A percentile compares a stretch with the other conserved stretches of the same genome.
These are phyloP conservation scores for Podospora bellae-mahoneyi DNA, from an alignment of 495 filamentous ascomycete species.

Conservation along the genomic window DNA sequence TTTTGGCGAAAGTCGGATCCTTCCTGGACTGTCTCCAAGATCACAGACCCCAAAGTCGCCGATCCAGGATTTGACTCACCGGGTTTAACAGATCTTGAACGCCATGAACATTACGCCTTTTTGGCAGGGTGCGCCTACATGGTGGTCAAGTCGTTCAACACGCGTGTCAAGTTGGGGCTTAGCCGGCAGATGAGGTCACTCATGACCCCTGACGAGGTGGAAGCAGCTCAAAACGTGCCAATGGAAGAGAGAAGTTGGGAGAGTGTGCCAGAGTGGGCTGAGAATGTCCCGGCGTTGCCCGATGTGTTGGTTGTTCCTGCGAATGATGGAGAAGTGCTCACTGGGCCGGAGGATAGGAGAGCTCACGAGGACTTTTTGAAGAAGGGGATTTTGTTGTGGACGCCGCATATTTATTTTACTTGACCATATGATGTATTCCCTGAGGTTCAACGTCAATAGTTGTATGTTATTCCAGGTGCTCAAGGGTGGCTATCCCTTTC, in stretches of 20 bases:
- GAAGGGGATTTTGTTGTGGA: slow-evolving; percentile 14
- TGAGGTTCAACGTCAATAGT: background rate
- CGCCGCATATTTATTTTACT: slow-evolving; percentile 13
- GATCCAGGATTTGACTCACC: background rate
- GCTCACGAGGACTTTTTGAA: slow-evolving; percentile 6
- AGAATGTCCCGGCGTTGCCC: background rate
- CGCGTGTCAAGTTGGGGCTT: background rate
- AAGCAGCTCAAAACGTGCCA: background rate
- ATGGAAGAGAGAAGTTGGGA: background rate
- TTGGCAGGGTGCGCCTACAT: background rate
- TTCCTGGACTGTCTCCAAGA: background rate
- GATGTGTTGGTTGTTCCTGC: slow-evolving; percentile 5
- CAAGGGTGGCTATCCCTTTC: no score
- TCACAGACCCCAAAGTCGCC: background rate
- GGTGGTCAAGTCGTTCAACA: background rate
- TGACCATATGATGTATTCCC: background rate
- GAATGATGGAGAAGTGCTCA: background rate
- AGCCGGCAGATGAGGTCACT: slow-evolving; percentile 4
- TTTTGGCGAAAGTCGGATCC: background rate
- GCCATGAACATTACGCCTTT: background rate
- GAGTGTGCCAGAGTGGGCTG: slow-evolving; percentile 9
- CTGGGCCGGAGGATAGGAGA: slow-evolving; percentile 10
- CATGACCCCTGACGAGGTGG: background rate
- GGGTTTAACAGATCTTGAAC: background rate
- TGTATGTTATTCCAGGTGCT: background rate